A percentile compares a stretch with the other conserved stretches of the same genome.
Evolutionary conservation across 2,329 filamentous ascomycete genomes (phyloP).

Genomic region (Colletotrichum theobromicola): DNA sequence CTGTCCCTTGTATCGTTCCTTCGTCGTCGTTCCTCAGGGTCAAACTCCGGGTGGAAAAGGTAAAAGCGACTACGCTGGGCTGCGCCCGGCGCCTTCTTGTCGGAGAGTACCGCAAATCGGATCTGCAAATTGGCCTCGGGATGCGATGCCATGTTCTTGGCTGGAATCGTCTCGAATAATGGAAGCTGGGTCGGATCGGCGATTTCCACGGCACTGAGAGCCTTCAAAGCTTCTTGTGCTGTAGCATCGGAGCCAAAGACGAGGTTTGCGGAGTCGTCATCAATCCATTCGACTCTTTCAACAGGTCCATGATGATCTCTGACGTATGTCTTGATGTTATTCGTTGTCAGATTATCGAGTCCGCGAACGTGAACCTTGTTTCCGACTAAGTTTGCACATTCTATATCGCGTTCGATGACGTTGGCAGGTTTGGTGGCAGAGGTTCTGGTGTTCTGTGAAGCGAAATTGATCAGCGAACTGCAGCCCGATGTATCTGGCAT

Average conservation of each 20-base stretch:
- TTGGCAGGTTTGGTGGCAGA: background rate
- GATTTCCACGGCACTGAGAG: conserved; percentile 57
- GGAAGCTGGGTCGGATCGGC: conserved; percentile 61
- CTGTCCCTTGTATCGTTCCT: conserved; percentile 62
- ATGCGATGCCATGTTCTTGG: conserved; percentile 71
- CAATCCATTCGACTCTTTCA: conserved; percentile 86
- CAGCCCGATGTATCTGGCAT: background rate
- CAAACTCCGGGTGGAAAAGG: conserved; percentile 86
- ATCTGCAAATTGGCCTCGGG: conserved; percentile 74
- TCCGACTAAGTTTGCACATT: background rate
- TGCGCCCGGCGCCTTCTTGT: conserved; percentile 82
- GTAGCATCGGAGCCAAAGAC: conserved; percentile 67
- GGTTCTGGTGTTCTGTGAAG: background rate
- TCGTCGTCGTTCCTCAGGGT: conserved; percentile 75
- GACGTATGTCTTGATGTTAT: conserved; percentile 79
- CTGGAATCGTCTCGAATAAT: conserved; percentile 67
- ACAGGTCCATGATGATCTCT: conserved; percentile 67
- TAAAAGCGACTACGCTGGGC: conserved; percentile 88
- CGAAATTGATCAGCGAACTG: background rate
- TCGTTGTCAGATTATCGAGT: conserved; percentile 80
- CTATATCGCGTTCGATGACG: background rate
- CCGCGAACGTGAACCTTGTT: conserved; percentile 85
- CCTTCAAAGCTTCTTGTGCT: conserved; percentile 59
- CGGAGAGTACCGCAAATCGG: conserved; percentile 74
- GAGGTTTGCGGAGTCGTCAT: conserved; percentile 89